Evolutionary conservation across 2,329 filamentous ascomycete genomes (phyloP).

Genomic region (Apiospora koreana): DNA sequence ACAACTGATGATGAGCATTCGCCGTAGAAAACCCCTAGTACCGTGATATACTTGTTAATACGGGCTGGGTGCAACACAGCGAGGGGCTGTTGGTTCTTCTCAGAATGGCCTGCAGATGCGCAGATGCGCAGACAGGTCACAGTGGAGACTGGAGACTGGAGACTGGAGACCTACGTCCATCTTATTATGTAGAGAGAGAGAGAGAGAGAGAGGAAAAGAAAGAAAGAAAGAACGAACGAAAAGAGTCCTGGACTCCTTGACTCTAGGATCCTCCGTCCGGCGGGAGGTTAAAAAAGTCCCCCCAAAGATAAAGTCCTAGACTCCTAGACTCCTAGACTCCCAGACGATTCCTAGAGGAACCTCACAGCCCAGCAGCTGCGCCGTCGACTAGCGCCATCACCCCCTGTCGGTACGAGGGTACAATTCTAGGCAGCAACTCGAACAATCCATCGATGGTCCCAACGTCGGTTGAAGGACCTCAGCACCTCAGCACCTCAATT

Average conservation of each 20-base stretch:
- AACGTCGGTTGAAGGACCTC: slow-evolving; percentile 4
- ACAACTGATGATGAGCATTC: background rate
- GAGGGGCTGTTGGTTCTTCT: too few species aligned
- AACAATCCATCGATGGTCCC: too few species aligned
- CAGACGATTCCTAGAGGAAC: background rate
- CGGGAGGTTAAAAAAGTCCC: background rate
- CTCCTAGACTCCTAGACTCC: background rate
- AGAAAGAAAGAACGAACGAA: too few species aligned
- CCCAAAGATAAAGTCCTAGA: background rate
- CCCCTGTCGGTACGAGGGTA: slow-evolving; percentile 5
- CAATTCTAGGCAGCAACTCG: slow-evolving; percentile 8
- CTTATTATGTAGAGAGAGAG: too few species aligned
- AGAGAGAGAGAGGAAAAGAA: background rate
- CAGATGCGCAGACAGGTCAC: too few species aligned
- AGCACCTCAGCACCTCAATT: slow-evolving; percentile 5
- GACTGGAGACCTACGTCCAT: too few species aligned
- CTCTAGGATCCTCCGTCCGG: background rate
- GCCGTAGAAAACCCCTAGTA: too few species aligned
- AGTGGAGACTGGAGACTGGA: background rate
- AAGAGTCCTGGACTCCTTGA: background rate
- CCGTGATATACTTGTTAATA: too few species aligned
- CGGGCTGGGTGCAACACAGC: too few species aligned
- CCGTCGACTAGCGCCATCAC: background rate
- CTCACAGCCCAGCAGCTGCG: slow-evolving; percentile 7
- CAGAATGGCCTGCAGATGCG: too few species aligned